Evolutionary conservation across 1,139 yeast genomes (phyloP), one percentile per base, ranked within the genome.

Genomic region (Cylindricascospora bacillispora): DNA sequence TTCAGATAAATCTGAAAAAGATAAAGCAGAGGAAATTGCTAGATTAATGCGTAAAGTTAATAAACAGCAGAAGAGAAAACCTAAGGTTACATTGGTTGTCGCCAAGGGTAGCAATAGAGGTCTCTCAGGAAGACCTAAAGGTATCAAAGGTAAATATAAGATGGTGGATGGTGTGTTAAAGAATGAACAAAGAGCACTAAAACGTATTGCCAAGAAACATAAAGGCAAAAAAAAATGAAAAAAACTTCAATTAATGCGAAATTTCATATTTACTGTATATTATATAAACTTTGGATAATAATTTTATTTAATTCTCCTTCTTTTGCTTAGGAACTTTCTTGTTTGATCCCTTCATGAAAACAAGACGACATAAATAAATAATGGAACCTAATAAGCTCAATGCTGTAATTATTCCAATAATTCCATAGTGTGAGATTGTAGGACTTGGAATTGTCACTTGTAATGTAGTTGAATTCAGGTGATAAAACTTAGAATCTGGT

Each of bases 131-230:
- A 79, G 99, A 62, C 99, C 99, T 21, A 79, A 74, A 61, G 99
- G 98, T 52, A 73, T 89, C 45, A 83, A 78, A 60, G 99, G 98
- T 62, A 85, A 83, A 55, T 89, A 89, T 65, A 89, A 83, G 77
- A 89, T 92, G 98, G 97, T 89, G 45, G 99, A 89, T 60, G 97
- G 97, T 65, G 81, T 78, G 13, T 65, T 85, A 79, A 89, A 92
- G 81, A 89, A 89, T 57, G 99, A 89, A 60, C 86, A 79, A 63
- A 68, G 98, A 45, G 95, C 97, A 18, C 65, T 86, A 53, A 78
- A 72, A 56, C 76, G 97, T 54, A 80, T 86, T 43, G 80, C 85
- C 16, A 89, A 86, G 67, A 83, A 80, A 63, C 67, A 75, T 47
- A 73, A 68, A 54, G 69, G 69, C 44, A 56, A 46, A 40, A 37